Evolutionary conservation across 2,329 filamentous ascomycete species (phyloP).

Genomic region (Neoscytalidium dimidiatum): DNA sequence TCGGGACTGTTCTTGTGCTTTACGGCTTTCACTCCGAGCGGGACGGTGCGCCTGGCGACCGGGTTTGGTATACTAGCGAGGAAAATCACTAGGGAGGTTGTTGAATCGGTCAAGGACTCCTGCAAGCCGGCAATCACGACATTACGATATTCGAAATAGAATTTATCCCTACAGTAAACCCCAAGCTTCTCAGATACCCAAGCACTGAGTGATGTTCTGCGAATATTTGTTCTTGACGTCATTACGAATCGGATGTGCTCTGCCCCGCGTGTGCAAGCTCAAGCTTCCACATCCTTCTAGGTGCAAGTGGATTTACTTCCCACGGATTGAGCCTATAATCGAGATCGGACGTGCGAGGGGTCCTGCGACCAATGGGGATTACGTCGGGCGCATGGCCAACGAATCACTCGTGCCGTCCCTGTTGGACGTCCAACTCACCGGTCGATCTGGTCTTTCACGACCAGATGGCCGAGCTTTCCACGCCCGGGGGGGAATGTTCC

Average conservation of each 20-base stretch:
- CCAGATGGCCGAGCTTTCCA: neutral
- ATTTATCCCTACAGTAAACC: neutral
- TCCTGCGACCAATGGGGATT: neutral
- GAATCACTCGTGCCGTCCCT: neutral
- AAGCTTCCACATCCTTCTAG: neutral
- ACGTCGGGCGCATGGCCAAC: neutral
- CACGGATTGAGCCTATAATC: conserved; percentile 4
- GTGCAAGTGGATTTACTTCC: neutral
- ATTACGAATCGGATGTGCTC: neutral
- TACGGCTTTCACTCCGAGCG: neutral
- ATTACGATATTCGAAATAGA: conserved; percentile 6
- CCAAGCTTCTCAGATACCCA: neutral
- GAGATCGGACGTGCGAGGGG: neutral
- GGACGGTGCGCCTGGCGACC: neutral
- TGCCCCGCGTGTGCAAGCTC: neutral
- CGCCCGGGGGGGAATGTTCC: neutral
- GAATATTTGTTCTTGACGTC: neutral
- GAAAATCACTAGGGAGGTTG: neutral
- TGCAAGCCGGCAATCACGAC: neutral
- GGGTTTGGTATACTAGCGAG: neutral
- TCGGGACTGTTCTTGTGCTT: neutral
- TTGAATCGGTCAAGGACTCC: neutral
- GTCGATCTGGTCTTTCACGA: neutral
- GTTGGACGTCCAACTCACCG: neutral
- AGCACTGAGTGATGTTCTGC: neutral